phyloP scores from a whole-genome alignment of 805 yeast genomes.

The Henningerozyma blattae region DNA sequence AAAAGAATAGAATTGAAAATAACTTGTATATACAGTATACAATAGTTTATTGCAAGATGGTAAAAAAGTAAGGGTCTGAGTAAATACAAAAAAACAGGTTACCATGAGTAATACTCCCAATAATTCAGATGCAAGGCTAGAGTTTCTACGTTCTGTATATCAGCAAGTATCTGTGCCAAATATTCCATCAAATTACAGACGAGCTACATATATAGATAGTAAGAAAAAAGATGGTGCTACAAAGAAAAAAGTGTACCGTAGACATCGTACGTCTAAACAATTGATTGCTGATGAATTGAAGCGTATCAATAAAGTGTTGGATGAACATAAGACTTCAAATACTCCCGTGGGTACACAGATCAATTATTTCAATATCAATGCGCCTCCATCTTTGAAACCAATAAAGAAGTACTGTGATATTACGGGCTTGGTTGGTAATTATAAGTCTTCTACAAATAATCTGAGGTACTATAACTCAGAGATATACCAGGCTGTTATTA shows the following conservation, averaged over 20 bases:
- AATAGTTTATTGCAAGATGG: too few species aligned
- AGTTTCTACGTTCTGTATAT: slow-evolving; percentile 16
- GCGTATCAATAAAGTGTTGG: slow-evolving; percentile 31
- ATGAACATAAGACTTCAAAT: slow-evolving; percentile 2
- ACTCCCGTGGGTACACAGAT: slow-evolving; percentile 22
- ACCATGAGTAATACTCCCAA: too few species aligned
- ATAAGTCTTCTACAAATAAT: slow-evolving; percentile 63
- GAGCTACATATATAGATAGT: slow-evolving; percentile 30
- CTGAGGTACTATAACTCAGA: slow-evolving; percentile 75
- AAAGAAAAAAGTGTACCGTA: slow-evolving; percentile 35
- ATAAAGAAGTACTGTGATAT: slow-evolving; percentile 81
- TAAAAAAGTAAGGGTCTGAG: too few species aligned
- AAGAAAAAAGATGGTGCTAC: slow-evolving; percentile 37
- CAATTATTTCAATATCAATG: slow-evolving; percentile 59
- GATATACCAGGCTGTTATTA: slow-evolving; percentile 60
- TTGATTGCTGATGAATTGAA: slow-evolving; percentile 68
- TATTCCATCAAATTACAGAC: slow-evolving; percentile 24
- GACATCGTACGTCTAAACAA: slow-evolving; percentile 68
- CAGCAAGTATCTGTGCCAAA: slow-evolving; percentile 5
- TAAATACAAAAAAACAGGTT: too few species aligned
- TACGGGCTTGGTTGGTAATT: slow-evolving; percentile 74
- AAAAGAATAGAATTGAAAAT: too few species aligned
- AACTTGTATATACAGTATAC: too few species aligned
- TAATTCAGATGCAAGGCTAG: slow-evolving; percentile 14
- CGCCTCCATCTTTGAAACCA: slow-evolving; percentile 83